Evolutionary conservation across 2,329 filamentous ascomycete genomes (phyloP).

Genomic region (Trichoderma hamatum): DNA sequence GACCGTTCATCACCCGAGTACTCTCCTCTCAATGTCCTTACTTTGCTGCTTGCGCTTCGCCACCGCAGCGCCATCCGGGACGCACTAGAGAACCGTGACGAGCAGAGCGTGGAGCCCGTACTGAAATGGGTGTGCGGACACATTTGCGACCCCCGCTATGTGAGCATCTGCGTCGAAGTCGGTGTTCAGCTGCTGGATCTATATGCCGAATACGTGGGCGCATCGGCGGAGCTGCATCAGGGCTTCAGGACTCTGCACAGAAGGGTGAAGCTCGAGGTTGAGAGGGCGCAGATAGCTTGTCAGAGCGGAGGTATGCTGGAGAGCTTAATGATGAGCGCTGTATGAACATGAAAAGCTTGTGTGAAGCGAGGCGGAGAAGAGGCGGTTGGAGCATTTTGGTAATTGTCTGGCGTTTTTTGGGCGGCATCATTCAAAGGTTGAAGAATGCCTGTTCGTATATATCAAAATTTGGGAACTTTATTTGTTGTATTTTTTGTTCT

Average conservation of each 20-base stretch:
- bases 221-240: slow-evolving; percentile 71
- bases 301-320: slow-evolving; percentile 88
- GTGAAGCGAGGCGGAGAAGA: background rate
- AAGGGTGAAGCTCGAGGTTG: slow-evolving; percentile 75
- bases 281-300: slow-evolving; percentile 80
- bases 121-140: slow-evolving; percentile 80
- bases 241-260: slow-evolving; percentile 70
- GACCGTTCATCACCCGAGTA: slow-evolving; percentile 55
- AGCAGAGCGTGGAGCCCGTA: slow-evolving; percentile 78
- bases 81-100: slow-evolving; percentile 79
- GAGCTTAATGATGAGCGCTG: slow-evolving; percentile 53
- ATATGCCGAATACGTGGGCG: slow-evolving; percentile 78
- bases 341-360: slow-evolving; percentile 26
- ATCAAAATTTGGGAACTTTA: slow-evolving; percentile 4
- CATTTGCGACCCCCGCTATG: slow-evolving; percentile 80
- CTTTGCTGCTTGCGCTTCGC: slow-evolving; percentile 78
- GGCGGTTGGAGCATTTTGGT: slow-evolving; percentile 21
- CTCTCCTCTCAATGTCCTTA: slow-evolving; percentile 67
- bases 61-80: slow-evolving; percentile 84
- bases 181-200: slow-evolving; percentile 82
- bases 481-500: slow-evolving; percentile 4
- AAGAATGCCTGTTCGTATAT: slow-evolving; percentile 13
- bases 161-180: slow-evolving; percentile 80
- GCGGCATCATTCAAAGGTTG: slow-evolving; percentile 17
- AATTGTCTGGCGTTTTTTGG: slow-evolving; percentile 21